A percentile compares a stretch with the other conserved stretches of the same genome.
phyloP scores from a whole-genome alignment of 1,139 yeast genomes.

The Kurtzmaniella natalensis region DNA sequence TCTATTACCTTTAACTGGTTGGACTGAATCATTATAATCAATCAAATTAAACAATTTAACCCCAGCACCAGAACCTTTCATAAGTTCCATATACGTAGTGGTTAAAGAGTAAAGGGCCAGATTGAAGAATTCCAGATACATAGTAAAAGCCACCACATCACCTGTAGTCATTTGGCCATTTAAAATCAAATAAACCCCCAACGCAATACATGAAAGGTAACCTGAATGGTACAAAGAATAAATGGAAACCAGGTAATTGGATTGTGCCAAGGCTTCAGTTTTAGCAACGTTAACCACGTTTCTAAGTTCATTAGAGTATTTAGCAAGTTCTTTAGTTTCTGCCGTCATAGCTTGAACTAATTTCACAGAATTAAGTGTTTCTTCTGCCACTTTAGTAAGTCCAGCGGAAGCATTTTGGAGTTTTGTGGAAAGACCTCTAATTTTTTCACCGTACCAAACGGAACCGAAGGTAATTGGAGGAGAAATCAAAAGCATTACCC shows the following conservation, averaged over 20 bases:
- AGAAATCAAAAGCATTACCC: constrained; percentile 47
- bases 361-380: constrained; percentile 41
- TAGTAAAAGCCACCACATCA: constrained; percentile 45
- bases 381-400: constrained; percentile 43
- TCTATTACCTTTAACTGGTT: constrained; percentile 38
- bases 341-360: constrained; percentile 45
- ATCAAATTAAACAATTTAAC: constrained; percentile 44
- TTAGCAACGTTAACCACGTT: constrained; percentile 41
- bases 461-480: constrained; percentile 53
- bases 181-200: constrained; percentile 42
- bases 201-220: constrained; percentile 41
- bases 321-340: constrained; percentile 39
- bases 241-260: constrained; percentile 43
- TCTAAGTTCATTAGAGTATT: constrained; percentile 38
- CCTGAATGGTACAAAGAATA: constrained; percentile 44
- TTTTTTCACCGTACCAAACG: constrained; percentile 46
- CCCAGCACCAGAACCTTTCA: constrained; percentile 56
- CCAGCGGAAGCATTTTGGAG: constrained; percentile 47
- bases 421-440: constrained; percentile 39
- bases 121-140: constrained; percentile 48
- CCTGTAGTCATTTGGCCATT: constrained; percentile 44
- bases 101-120: constrained; percentile 48
- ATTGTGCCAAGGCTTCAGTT: constrained; percentile 45
- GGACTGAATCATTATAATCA: constrained; percentile 41
- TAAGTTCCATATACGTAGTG: constrained; percentile 49